phyloP scores from a whole-genome alignment of 441 rosid genomes.

The Omphalea diandra region DNA sequence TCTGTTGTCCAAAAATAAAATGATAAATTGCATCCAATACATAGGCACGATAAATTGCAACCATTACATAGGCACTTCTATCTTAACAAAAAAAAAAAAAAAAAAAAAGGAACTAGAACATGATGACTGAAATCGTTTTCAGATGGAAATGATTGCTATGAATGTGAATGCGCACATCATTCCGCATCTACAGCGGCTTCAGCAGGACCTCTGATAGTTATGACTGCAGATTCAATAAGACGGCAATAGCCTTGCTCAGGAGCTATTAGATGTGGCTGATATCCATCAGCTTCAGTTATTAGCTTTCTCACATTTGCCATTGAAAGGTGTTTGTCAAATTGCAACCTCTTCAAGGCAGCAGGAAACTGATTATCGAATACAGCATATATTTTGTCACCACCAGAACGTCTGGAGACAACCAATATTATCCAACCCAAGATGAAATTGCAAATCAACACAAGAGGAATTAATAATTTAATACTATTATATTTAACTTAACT shows the following conservation, averaged over 20 bases:
- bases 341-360: slow-evolving; percentile 80
- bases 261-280: slow-evolving; percentile 93
- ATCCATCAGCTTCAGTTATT: slow-evolving; percentile 95
- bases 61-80: not conserved
- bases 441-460: slow-evolving; percentile 18
- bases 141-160: not conserved
- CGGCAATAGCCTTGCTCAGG: slow-evolving; percentile 96
- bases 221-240: slow-evolving; percentile 77
- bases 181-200: slow-evolving; percentile 96
- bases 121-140: not conserved
- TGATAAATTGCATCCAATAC: not conserved
- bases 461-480: not conserved
- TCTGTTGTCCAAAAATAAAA: not conserved
- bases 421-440: slow-evolving; percentile 16
- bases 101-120: not conserved
- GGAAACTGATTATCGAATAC: slow-evolving; percentile 89
- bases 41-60: not conserved
- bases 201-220: slow-evolving; percentile 82
- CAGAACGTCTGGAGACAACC: slow-evolving; percentile 66
- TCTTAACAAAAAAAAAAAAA: no score
- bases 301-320: slow-evolving; percentile 78
- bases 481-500: not conserved
- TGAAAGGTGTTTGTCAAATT: slow-evolving; percentile 84
- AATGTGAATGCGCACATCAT: slow-evolving; percentile 30
- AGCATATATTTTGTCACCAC: slow-evolving; percentile 82